phyloP scores from a whole-genome alignment of 1,284 basidiomycete genomes.

The Lentinula novae-zelandiae region DNA sequence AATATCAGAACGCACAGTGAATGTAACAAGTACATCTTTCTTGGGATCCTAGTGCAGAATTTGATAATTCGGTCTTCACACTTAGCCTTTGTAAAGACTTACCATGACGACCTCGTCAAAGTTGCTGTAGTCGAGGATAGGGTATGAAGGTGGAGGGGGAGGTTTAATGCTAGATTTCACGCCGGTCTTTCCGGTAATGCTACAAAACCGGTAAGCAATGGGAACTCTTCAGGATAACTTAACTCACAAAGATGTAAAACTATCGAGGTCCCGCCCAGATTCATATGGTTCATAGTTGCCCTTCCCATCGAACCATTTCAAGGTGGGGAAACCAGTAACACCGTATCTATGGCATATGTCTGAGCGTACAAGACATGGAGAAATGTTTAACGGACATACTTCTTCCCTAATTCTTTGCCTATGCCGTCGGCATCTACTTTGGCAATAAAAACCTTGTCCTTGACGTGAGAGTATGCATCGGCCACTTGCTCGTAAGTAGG shows the following conservation, averaged over 20 bases:
- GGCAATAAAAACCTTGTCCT: slow-evolving; percentile 84
- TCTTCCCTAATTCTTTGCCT: slow-evolving; percentile 68
- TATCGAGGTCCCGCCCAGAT: slow-evolving; percentile 79
- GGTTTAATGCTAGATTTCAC: slow-evolving; percentile 85
- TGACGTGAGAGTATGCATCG: slow-evolving; percentile 74
- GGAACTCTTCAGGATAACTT: not conserved
- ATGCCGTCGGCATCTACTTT: slow-evolving; percentile 92
- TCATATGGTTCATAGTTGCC: slow-evolving; percentile 73
- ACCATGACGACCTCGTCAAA: slow-evolving; percentile 78
- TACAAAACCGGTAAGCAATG: slow-evolving; percentile 25
- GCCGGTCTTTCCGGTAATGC: slow-evolving; percentile 72
- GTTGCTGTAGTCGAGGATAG: slow-evolving; percentile 66
- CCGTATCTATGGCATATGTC: not conserved
- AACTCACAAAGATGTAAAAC: slow-evolving; percentile 71
- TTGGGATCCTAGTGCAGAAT: slow-evolving; percentile 49
- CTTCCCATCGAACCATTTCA: slow-evolving; percentile 85
- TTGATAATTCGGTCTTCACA: not conserved
- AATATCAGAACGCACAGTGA: slow-evolving; percentile 56
- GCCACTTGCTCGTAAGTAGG: slow-evolving; percentile 88
- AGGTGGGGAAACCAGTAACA: slow-evolving; percentile 45
- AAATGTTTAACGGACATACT: slow-evolving; percentile 70
- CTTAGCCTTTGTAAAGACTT: slow-evolving; percentile 20
- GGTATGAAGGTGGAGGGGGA: slow-evolving; percentile 73
- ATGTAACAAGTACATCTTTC: slow-evolving; percentile 88
- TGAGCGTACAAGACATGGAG: slow-evolving; percentile 73